Evolutionary conservation across 331 rosid species (phyloP).

Genomic region (Spiraea crenata): DNA sequence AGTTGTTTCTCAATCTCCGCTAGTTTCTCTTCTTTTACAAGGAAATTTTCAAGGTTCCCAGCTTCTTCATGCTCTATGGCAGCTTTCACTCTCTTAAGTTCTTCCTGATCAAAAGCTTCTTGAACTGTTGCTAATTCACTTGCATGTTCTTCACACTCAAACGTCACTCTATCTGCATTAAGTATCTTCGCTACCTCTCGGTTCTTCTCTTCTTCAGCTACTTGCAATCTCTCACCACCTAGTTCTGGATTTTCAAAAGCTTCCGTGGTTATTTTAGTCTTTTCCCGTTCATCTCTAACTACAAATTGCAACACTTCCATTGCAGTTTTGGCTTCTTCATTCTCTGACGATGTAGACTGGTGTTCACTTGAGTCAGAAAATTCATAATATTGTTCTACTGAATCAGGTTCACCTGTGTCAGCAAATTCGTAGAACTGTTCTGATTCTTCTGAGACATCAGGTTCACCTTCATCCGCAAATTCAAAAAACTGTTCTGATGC

Average conservation of each 20-base stretch:
- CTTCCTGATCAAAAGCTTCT: slow-evolving; percentile 35
- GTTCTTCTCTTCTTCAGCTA: slow-evolving; percentile 28
- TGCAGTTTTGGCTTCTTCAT: slow-evolving; percentile 31
- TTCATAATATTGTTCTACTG: slow-evolving; percentile 41
- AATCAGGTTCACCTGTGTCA: slow-evolving; percentile 35
- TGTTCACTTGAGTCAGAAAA: slow-evolving; percentile 17
- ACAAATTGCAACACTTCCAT: slow-evolving; percentile 9
- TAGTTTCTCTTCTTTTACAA: slow-evolving; percentile 33
- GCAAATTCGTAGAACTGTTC: slow-evolving; percentile 40
- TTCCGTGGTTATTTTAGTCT: slow-evolving; percentile 16
- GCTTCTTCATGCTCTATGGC: slow-evolving; percentile 31
- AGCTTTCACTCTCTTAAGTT: slow-evolving; percentile 14
- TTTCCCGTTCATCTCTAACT: slow-evolving; percentile 17
- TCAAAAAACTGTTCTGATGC: slow-evolving; percentile 44
- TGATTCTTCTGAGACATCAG: slow-evolving; percentile 20
- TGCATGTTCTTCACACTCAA: slow-evolving; percentile 33
- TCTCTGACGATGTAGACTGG: slow-evolving; percentile 28
- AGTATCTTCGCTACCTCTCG: slow-evolving; percentile 25
- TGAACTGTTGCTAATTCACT: slow-evolving; percentile 35
- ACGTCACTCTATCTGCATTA: slow-evolving; percentile 21
- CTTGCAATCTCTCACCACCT: slow-evolving; percentile 32
- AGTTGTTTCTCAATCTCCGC: slow-evolving; percentile 25
- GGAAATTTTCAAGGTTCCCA: slow-evolving; percentile 28
- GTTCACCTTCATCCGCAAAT: slow-evolving; percentile 20
- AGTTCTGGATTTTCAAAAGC: slow-evolving; percentile 39